These are phyloP conservation scores for Chrysochromulina parva DNA, from an alignment of 78 protist species.

Conservation along the genomic window DNA sequence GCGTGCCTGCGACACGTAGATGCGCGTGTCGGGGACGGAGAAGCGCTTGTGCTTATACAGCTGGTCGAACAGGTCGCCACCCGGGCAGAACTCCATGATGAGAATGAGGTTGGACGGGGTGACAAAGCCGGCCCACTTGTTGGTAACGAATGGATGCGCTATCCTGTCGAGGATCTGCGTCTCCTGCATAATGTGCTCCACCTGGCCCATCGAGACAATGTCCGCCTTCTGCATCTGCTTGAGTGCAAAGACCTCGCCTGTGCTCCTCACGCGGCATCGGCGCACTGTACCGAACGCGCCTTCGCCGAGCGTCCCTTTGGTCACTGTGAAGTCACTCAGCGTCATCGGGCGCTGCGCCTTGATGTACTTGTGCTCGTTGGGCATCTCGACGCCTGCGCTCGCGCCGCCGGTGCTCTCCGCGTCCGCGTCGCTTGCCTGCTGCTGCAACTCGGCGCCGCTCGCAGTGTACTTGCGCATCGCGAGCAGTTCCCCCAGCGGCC, in stretches of 20 bases:
- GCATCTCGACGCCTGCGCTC: no score
- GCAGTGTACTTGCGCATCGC: neutral
- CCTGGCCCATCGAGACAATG: slow-evolving; percentile 36
- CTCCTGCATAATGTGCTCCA: slow-evolving; percentile 44
- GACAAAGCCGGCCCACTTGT: neutral
- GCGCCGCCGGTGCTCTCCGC: no score
- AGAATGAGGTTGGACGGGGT: slow-evolving; percentile 7
- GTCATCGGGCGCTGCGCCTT: neutral
- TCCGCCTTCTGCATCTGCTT: slow-evolving; percentile 43
- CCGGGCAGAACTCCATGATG: slow-evolving; percentile 1
- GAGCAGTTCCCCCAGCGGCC: neutral
- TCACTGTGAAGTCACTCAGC: neutral
- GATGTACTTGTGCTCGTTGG: no score
- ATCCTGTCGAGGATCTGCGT: neutral
- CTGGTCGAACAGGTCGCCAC: slow-evolving; percentile 39
- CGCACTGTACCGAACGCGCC: slow-evolving; percentile 49
- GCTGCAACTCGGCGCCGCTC: neutral
- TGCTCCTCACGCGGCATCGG: neutral
- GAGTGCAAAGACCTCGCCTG: slow-evolving; percentile 41
- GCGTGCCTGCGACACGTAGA: neutral
- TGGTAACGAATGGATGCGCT: slow-evolving; percentile 23
- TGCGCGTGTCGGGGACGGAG: neutral
- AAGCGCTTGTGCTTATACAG: neutral
- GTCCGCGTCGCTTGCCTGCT: no score
- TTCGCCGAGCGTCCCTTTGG: neutral